These are phyloP conservation scores for Termitomyces sp. DNA, from an alignment of 768 basidiomycete genomes.

Conservation along the genomic window DNA sequence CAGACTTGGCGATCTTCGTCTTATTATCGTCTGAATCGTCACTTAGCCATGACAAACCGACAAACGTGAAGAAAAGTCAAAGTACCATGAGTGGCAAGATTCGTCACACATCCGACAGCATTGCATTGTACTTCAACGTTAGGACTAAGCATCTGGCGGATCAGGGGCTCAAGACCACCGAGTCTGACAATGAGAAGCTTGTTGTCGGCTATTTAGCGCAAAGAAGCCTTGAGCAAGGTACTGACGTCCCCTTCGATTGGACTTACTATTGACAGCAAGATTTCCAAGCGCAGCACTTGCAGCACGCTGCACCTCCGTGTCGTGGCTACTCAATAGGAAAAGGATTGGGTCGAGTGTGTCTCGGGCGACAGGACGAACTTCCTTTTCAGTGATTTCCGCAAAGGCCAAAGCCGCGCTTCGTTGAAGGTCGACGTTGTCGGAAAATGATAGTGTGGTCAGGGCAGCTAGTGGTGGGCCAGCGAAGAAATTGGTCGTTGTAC, in stretches of 20 bases:
- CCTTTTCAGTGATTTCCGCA: constrained; percentile 99
- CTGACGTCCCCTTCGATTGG: constrained; percentile 5
- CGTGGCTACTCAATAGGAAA: constrained; percentile 94
- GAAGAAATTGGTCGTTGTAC: constrained; percentile 98
- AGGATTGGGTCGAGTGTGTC: constrained; percentile 98
- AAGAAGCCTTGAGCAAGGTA: constrained; percentile 9
- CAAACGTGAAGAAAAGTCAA: constrained; percentile 21
- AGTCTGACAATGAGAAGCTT: constrained; percentile 98
- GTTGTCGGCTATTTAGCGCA: constrained; percentile 75
- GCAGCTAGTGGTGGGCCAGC: constrained; percentile 88
- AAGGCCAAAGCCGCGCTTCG: constrained; percentile 97
- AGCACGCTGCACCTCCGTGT: constrained; percentile 97
- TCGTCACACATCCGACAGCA: constrained; percentile 98
- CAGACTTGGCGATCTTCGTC: constrained; percentile 99
- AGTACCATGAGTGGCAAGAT: constrained; percentile 95
- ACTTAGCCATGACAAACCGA: constrained; percentile 10
- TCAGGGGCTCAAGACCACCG: constrained; percentile 95
- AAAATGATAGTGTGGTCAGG: constrained; percentile 95
- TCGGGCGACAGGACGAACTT: constrained; percentile 92
- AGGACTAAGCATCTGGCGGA: constrained; percentile 97
- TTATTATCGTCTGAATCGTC: constrained; percentile 87
- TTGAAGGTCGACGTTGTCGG: constrained; percentile 98
- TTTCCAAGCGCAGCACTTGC: constrained; percentile 97
- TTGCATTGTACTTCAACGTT: constrained; percentile 99
- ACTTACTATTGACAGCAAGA: constrained; percentile 94